Conservation (phyloP, 345 rosid genomes). For the Ceriops zippeliana region DNA sequence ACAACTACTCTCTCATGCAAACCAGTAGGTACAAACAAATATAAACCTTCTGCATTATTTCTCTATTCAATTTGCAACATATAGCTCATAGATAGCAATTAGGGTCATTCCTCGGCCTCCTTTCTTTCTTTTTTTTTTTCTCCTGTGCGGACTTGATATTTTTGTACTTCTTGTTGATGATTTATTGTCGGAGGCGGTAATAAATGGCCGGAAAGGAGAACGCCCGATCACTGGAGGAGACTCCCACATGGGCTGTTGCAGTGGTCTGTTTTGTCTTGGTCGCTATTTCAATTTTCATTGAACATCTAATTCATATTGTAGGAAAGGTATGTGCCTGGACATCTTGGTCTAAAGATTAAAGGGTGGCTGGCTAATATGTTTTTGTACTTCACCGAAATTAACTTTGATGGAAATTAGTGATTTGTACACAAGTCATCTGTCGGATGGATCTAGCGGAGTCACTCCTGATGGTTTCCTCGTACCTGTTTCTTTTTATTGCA, state of each 20-base stretch:
- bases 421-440: no score
- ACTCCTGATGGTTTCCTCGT: background rate
- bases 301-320: slow-evolving; percentile 56
- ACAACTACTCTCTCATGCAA: no score
- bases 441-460: background rate
- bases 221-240: slow-evolving; percentile 44
- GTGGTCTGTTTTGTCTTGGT: slow-evolving; percentile 66
- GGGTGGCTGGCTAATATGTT: background rate
- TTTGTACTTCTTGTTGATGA: no score
- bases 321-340: slow-evolving; percentile 39
- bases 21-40: no score
- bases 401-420: no score
- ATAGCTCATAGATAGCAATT: no score
- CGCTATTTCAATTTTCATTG: slow-evolving; percentile 65
- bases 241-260: slow-evolving; percentile 96
- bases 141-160: background rate
- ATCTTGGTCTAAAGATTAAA: background rate
- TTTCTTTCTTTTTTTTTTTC: background rate
- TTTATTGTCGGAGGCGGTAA: no score
- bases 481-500: slow-evolving; percentile 18
- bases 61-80: no score
- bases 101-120: background rate
- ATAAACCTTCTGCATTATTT: no score
- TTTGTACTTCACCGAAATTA: no score
- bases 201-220: no score